Percentiles rank a stretch among this genome's conserved stretches.
Evolutionary conservation across 2,329 filamentous ascomycete genomes (phyloP).

Genomic region (Dryadomyces quercivorus): DNA sequence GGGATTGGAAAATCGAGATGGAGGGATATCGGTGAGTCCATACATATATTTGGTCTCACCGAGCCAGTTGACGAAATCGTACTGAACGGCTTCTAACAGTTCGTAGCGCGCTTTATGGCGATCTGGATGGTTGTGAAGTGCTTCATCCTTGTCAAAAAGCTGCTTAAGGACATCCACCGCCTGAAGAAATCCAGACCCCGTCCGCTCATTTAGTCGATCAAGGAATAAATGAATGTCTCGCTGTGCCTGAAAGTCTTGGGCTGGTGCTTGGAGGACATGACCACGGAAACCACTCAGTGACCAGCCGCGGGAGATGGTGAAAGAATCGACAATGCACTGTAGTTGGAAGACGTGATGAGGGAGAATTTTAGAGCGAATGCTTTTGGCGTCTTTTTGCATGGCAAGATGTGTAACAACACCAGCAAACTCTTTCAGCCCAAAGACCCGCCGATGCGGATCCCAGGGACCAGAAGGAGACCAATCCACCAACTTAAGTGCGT

Average conservation of each 20-base stretch:
- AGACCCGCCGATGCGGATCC: constrained; percentile 24
- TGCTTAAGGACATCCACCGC: constrained; percentile 18
- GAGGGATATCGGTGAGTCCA: constrained; percentile 22
- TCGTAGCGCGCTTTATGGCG: too few species aligned
- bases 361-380: constrained; percentile 26
- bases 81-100: constrained; percentile 2
- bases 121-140: constrained; percentile 4
- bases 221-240: constrained; percentile 32
- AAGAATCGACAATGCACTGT: constrained; percentile 36
- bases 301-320: constrained; percentile 32
- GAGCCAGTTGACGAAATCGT: constrained; percentile 24
- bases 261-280: constrained; percentile 23
- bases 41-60: constrained; percentile 21
- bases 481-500: constrained; percentile 23
- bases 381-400: constrained; percentile 27
- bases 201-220: constrained; percentile 20
- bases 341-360: constrained; percentile 37
- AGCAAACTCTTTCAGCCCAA: constrained; percentile 33
- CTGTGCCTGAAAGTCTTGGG: constrained; percentile 22
- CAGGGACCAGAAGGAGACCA: constrained; percentile 28
- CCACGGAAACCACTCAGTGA: constrained; percentile 18
- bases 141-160: constrained; percentile 17
- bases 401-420: constrained; percentile 29
- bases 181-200: constrained; percentile 19
- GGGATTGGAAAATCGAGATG: constrained; percentile 26